Evolutionary conservation across 441 rosid species (phyloP).

Genomic region (Pelargonium myrrhifolium): DNA sequence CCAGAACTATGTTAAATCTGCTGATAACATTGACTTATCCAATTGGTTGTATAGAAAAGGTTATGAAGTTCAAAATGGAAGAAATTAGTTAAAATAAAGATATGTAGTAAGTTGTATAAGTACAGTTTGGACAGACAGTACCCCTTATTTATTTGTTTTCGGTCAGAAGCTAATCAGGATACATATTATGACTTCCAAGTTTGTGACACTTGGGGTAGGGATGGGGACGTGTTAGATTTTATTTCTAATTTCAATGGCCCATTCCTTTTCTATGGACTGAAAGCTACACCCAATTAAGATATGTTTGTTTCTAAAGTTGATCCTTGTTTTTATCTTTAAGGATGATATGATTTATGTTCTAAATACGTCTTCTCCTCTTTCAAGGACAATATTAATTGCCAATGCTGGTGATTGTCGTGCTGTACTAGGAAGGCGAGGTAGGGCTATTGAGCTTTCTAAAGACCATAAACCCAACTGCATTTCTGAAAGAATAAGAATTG

Average conservation of each 20-base stretch:
- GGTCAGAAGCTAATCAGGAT: neutral
- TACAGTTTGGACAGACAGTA: neutral
- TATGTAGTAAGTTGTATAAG: neutral
- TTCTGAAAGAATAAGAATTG: conserved; percentile 52
- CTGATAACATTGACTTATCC: neutral
- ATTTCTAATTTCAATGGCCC: neutral
- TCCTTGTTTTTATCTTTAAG: neutral
- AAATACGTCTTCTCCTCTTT: neutral
- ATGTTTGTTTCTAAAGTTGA: neutral
- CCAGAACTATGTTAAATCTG: neutral
- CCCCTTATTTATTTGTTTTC: no score
- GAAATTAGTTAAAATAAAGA: neutral
- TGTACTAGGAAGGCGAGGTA: conserved; percentile 59
- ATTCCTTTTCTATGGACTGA: neutral
- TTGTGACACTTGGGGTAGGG: neutral
- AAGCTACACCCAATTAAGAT: neutral
- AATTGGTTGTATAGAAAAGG: neutral
- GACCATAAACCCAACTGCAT: conserved; percentile 68
- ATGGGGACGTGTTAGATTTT: neutral
- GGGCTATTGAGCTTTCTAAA: conserved; percentile 55
- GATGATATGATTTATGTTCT: neutral
- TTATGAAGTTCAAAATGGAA: neutral
- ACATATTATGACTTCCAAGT: neutral
- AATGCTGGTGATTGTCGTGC: conserved; percentile 77
- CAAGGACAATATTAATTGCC: conserved; percentile 67